phyloP scores from a whole-genome alignment of 192 early-diverging fungal genomes.

The Linnemannia exigua region DNA sequence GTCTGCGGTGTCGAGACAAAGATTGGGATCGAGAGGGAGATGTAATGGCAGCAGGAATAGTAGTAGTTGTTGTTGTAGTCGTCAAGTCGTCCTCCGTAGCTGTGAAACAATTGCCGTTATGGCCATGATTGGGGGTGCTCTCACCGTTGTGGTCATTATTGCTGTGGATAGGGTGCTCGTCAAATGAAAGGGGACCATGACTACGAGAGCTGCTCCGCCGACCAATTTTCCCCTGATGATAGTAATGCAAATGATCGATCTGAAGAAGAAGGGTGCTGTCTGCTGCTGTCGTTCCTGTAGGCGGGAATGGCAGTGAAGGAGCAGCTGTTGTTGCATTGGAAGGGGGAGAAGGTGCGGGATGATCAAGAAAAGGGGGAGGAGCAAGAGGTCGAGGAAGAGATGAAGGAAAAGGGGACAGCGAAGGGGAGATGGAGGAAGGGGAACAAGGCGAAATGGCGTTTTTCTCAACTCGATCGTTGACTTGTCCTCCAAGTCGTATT shows the following conservation, averaged over 20 bases:
- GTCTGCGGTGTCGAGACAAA: not conserved
- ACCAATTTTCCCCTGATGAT: not conserved
- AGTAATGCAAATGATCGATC: constrained; percentile 1
- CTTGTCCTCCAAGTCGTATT: not conserved
- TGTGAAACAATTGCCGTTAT: not conserved
- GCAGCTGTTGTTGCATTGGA: not conserved
- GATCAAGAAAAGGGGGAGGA: not conserved
- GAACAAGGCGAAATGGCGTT: not conserved
- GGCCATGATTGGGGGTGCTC: not conserved
- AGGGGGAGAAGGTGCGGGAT: no score
- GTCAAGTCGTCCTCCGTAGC: not conserved
- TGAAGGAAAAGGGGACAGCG: not conserved
- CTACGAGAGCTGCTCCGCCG: not conserved
- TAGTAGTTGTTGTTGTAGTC: not conserved
- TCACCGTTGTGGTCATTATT: not conserved
- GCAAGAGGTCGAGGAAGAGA: not conserved
- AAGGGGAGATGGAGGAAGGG: not conserved
- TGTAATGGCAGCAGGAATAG: not conserved
- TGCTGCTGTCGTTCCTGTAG: not conserved
- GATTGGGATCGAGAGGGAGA: not conserved
- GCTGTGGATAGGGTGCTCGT: not conserved
- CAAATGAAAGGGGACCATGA: not conserved
- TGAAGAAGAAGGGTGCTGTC: not conserved
- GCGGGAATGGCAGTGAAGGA: not conserved
- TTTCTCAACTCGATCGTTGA: not conserved